Evolutionary conservation across 2,329 filamentous ascomycete species (phyloP), one percentile per base, ranked within the genome.

Genomic region (Pestalotiopsis sp.): DNA sequence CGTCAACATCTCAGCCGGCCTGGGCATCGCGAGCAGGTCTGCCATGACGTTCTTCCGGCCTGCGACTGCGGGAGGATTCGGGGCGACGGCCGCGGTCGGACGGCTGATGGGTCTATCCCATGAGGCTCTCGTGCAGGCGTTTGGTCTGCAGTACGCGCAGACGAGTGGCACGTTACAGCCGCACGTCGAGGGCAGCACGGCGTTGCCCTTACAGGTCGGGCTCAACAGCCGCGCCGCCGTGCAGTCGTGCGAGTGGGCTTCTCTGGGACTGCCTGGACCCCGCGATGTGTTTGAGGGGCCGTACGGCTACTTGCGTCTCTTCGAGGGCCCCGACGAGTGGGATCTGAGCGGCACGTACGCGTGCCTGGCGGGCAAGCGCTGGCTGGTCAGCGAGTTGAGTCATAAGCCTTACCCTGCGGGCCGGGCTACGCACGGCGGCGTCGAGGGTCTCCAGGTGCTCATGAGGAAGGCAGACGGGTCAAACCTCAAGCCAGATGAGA

Each of bases 401-500:
- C 67, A 69, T 25, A 66, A 66, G 39, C 67, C 67, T 6, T 69
- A 66, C 45, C 67, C 67, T 6, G 64, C 67, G 3, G 67, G 67
- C 7, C 49, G 67, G 7, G 67, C 67, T 17, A 69, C 67, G 2
- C 67, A 69, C 41, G 67, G 67, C 25, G 67, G 67, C 20, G 58
- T 69, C 20, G 67, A 69, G 57, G 67, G 67, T 4, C 23, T 69
- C 17, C 55, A 67, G 39, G 27, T 62, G 13, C 67, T 69, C 57
- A 63, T 55, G 64, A 66, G 57, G 27, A 66, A 60, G 20, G 31
- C 20, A 4, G 64, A 66, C n/a, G 64, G 64, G 25, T 41, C 64
- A 12, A 58, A 3, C 67, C 75, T 91, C 27, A 87, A 88, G 0
- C 66, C 87, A 3, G 87, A 84, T 0, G 78, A 91, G 17, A 79